Base-by-base conservation (phyloP, 139 green algal genomes). In the Haematococcus lacustris region DNA sequence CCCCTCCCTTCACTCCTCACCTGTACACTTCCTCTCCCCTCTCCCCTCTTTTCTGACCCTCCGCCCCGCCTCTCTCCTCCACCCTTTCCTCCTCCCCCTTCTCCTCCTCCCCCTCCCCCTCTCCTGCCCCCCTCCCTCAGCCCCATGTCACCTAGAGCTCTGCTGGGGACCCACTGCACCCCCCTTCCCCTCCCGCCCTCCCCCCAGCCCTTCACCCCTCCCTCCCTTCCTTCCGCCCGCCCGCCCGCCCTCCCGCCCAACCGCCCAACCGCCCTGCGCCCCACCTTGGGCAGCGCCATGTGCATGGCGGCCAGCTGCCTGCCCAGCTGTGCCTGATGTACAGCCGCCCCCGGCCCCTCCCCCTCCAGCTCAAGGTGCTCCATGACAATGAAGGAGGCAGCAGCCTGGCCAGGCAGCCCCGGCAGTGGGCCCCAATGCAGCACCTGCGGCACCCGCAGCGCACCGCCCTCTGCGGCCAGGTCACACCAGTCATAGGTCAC, bases 361-460 rank as follows among this genome's bases (percentile, higher is more conserved):
- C 50, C 38, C n/a, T 17, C 84, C 79, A 98, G 78, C 47, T 97
- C 78, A 26, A 98, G 79, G 60, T 90, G 76, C 80, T 98, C 94
- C 91, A 97, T 97, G n/a, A 98, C 82, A 51, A 98, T 96, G 82
- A 93, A 98, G n/a, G n/a, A n/a, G n/a, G n/a, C n/a, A n/a, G n/a
- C n/a, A n/a, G n/a, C n/a, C n/a, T n/a, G n/a, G n/a, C n/a, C n/a
- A n/a, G n/a, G n/a, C n/a, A n/a, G n/a, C n/a, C n/a, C n/a, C n/a
- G n/a, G n/a, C n/a, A n/a, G n/a, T n/a, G n/a, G n/a, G n/a, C n/a
- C n/a, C n/a, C n/a, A n/a, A n/a, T n/a, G n/a, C n/a, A n/a, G n/a
- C n/a, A n/a, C n/a, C n/a, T n/a, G n/a, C n/a, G n/a, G n/a, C n/a
- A n/a, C n/a, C n/a, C n/a, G n/a, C n/a, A n/a, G n/a, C n/a, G n/a